Conservation (phyloP, 768 basidiomycete species). For the Boletellus sp. region DNA sequence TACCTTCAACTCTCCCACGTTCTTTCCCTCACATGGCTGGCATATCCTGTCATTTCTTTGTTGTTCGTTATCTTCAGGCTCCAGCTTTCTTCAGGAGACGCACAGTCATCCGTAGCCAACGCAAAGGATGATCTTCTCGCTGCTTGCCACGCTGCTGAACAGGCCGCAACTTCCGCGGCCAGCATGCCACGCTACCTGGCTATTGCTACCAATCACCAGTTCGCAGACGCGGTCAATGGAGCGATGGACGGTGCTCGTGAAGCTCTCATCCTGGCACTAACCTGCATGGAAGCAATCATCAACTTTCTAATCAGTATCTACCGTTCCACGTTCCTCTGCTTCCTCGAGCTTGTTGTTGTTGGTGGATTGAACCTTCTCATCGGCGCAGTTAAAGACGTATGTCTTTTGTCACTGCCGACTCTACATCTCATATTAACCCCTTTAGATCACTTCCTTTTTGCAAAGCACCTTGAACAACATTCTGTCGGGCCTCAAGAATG, state of each 20-base stretch:
- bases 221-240: slow-evolving; percentile 74
- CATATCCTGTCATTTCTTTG: slow-evolving; percentile 86
- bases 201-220: slow-evolving; percentile 74
- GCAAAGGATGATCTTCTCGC: slow-evolving; percentile 76
- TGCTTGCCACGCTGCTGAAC: slow-evolving; percentile 82
- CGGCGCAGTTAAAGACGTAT: slow-evolving; percentile 76
- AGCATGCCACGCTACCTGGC: slow-evolving; percentile 91
- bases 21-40: slow-evolving; percentile 86
- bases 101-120: slow-evolving; percentile 60
- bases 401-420: slow-evolving; percentile 20
- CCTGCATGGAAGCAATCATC: slow-evolving; percentile 81
- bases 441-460: slow-evolving; percentile 70
- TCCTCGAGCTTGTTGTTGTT: slow-evolving; percentile 83
- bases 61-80: slow-evolving; percentile 85
- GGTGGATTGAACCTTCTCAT: slow-evolving; percentile 80
- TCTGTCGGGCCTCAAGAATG: slow-evolving; percentile 68
- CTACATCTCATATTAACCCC: slow-evolving; percentile 7
- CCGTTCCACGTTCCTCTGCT: slow-evolving; percentile 90
- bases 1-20: slow-evolving; percentile 82
- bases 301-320: slow-evolving; percentile 92
- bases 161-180: slow-evolving; percentile 75
- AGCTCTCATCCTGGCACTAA: slow-evolving; percentile 70
- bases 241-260: slow-evolving; percentile 73
- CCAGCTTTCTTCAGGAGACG: slow-evolving; percentile 64
- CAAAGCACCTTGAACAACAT: slow-evolving; percentile 54